Conservation (phyloP, 345 rosid genomes). For the Raphanus sativus region DNA sequence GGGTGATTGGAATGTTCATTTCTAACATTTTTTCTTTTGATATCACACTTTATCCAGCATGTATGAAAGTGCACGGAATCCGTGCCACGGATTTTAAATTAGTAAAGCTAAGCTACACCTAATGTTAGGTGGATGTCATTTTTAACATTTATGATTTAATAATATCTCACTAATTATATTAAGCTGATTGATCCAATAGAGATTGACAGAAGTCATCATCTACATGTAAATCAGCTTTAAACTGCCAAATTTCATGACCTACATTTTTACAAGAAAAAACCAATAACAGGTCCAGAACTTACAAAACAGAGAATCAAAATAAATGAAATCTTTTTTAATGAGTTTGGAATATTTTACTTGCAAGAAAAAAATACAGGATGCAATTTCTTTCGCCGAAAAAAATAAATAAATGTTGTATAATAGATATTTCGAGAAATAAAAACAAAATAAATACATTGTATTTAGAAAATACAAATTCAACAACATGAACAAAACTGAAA, state of each 20-base stretch:
- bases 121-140: conserved; percentile 8
- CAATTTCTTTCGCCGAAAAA: background rate
- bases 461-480: conserved; percentile 5
- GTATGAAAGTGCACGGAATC: background rate
- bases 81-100: background rate
- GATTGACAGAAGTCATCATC: conserved; percentile 1
- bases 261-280: background rate
- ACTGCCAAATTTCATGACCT: conserved; percentile 20
- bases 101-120: background rate
- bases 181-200: background rate
- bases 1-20: no score
- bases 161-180: background rate
- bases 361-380: background rate
- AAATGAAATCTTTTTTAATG: background rate
- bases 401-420: background rate
- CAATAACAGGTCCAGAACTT: background rate
- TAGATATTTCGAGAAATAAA: background rate
- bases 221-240: conserved; percentile 21
- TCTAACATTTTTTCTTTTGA: no score
- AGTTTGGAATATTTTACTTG: background rate
- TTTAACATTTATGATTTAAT: background rate
- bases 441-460: background rate
- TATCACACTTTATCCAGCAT: background rate
- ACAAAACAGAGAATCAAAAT: background rate
- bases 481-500: conserved; percentile 10